Base-by-base conservation (phyloP, 352 stramenopile species). In the Thraustochytrium striatum region DNA sequence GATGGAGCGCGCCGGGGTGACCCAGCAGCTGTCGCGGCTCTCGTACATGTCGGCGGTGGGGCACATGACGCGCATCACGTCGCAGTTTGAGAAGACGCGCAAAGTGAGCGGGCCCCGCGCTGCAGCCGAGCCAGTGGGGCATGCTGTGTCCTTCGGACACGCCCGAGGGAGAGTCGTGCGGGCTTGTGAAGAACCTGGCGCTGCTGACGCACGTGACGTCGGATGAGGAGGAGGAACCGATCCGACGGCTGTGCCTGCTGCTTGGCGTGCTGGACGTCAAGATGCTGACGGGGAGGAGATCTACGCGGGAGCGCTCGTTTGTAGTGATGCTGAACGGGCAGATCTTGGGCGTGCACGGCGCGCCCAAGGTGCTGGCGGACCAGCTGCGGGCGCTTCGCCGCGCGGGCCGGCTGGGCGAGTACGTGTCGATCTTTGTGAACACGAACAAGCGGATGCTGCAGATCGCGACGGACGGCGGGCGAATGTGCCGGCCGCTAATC, bases 61-160 rank as follows among this genome's bases (percentile, higher is more conserved):
- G 25, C 98, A 99, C 94, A 99, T 99, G 97, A 99, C 96, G 5
- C 90, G 96, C 72, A 97, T 99, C 50, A 98, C 96, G 81, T 97
- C 89, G 73, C 84, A 87, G 32, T 99, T 99, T 81, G 96, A 99
- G 85, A 99, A 99, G 84, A 99, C 96, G 1, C 89, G 96, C 38
- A 99, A 99, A 85, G 95, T 99, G 0, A 98, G 92, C 0, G 96
- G 96, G 5, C 96, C 96, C 19, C 89, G 96, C 78, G 97, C 85
- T 99, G 72, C 96, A 99, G 85, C 93, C 95, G 58, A 98, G 90
- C 50, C 96, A 99, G 87, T 99, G 96, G 95, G 97, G 96, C 41
- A 99, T 99, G 96, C 87, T 99, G 19, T 96, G 96, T 88, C 95
- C 95, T 0, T 95, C 95, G 3, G 96, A 99, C 86, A 99, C 97